Conservation (phyloP, 2,329 filamentous ascomycete species). For the Myriosclerotinia duriaeana region DNA sequence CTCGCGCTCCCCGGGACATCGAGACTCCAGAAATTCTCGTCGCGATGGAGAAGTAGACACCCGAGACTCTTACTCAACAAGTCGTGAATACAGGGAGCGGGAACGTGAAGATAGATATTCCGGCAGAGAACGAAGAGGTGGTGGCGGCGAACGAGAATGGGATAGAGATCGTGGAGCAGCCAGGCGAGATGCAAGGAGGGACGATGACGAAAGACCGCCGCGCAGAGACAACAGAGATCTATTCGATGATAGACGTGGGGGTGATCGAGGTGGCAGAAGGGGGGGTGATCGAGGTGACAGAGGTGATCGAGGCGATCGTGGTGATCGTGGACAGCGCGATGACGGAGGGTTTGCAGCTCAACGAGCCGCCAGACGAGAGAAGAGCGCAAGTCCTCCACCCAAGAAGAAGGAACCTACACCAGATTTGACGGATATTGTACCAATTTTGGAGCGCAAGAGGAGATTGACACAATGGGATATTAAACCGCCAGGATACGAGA, state of each 20-base stretch:
- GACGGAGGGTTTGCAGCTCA: slow-evolving; percentile 50
- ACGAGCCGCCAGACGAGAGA: slow-evolving; percentile 50
- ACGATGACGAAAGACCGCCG: slow-evolving; percentile 61
- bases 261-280: slow-evolving; percentile 48
- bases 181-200: slow-evolving; percentile 61
- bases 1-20: slow-evolving; percentile 81
- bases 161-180: slow-evolving; percentile 64
- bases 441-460: slow-evolving; percentile 81
- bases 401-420: slow-evolving; percentile 96
- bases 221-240: slow-evolving; percentile 57
- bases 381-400: slow-evolving; percentile 73
- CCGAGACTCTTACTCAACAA: slow-evolving; percentile 82
- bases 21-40: slow-evolving; percentile 61
- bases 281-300: slow-evolving; percentile 45
- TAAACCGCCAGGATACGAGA: slow-evolving; percentile 96
- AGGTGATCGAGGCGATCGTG: slow-evolving; percentile 44
- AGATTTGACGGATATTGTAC: slow-evolving; percentile 82
- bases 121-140: slow-evolving; percentile 59
- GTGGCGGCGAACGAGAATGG: slow-evolving; percentile 74
- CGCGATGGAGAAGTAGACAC: slow-evolving; percentile 64
- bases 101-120: slow-evolving; percentile 92
- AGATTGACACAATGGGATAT: slow-evolving; percentile 99
- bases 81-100: slow-evolving; percentile 85
- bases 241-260: slow-evolving; percentile 60
- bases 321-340: slow-evolving; percentile 46